Evolutionary conservation across 306 rosid genomes (phyloP).

Genomic region (Prunus dulcis): DNA sequence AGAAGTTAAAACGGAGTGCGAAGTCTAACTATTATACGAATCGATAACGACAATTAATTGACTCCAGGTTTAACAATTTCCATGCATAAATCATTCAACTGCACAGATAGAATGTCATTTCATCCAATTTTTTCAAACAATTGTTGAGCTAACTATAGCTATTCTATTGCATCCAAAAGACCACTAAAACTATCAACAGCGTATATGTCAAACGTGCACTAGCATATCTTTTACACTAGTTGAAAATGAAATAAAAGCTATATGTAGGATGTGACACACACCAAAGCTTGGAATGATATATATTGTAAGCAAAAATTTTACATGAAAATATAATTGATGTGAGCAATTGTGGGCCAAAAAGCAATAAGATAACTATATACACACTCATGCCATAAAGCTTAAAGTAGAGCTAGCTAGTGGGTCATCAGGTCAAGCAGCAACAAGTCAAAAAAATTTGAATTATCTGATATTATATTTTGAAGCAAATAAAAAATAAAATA

Average conservation of each 20-base stretch:
- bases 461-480: neutral
- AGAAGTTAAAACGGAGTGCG: too few species aligned
- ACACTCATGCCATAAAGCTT: neutral
- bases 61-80: neutral
- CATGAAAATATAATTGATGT: neutral
- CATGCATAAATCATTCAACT: neutral
- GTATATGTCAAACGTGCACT: neutral
- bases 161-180: neutral
- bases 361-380: neutral
- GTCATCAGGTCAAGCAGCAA: neutral
- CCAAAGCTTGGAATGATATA: neutral
- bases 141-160: neutral
- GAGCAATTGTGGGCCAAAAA: constrained; percentile 4
- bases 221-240: neutral
- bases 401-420: constrained; percentile 6
- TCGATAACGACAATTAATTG: neutral
- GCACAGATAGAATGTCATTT: neutral
- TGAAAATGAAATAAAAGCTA: constrained; percentile 2
- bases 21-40: too few species aligned
- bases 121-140: neutral
- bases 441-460: neutral
- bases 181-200: neutral
- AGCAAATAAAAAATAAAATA: neutral
- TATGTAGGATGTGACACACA: constrained; percentile 16
- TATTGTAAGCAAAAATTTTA: neutral